These are phyloP conservation scores for Alternaria gansuensis DNA, from an alignment of 2,329 filamentous ascomycete species.

Conservation along the genomic window DNA sequence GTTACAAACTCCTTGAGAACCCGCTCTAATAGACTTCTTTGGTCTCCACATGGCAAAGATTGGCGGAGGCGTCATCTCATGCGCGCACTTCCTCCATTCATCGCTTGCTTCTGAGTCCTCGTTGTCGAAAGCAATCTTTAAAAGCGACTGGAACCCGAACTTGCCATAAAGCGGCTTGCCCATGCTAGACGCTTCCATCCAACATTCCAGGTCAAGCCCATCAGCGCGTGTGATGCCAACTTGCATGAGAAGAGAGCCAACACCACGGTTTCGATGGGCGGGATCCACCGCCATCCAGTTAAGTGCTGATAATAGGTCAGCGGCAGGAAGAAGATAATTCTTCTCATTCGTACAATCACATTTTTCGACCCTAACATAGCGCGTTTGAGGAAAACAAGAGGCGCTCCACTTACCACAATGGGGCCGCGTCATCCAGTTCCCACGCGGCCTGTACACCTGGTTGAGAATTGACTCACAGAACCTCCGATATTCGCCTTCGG, in stretches of 20 bases:
- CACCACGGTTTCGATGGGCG: conserved; percentile 48
- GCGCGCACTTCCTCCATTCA: conserved; percentile 46
- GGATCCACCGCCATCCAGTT: conserved; percentile 52
- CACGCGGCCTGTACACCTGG: conserved; percentile 44
- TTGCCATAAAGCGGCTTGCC: conserved; percentile 52
- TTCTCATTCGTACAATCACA: neutral
- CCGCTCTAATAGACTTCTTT: conserved; percentile 29
- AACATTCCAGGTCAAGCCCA: conserved; percentile 47
- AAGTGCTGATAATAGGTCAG: conserved; percentile 39
- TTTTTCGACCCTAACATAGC: conserved; percentile 6
- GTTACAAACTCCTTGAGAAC: conserved; percentile 24
- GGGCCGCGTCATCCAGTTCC: conserved; percentile 46
- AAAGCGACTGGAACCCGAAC: conserved; percentile 40
- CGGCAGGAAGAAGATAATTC: neutral
- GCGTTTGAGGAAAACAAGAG: conserved; percentile 6
- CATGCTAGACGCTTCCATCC: conserved; percentile 51
- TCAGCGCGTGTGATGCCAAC: conserved; percentile 48
- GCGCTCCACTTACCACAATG: conserved; percentile 44
- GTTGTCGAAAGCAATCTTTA: conserved; percentile 46
- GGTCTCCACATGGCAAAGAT: conserved; percentile 50
- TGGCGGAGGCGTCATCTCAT: conserved; percentile 45
- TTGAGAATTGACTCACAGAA: conserved; percentile 49
- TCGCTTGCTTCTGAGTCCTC: conserved; percentile 36
- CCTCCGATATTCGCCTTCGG: conserved; percentile 44
- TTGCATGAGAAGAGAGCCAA: conserved; percentile 50